A percentile compares a stretch with the other conserved stretches of the same genome.
Conservation (phyloP, 192 early-diverging fungal species). For the Dimargaris cristalligena region DNA sequence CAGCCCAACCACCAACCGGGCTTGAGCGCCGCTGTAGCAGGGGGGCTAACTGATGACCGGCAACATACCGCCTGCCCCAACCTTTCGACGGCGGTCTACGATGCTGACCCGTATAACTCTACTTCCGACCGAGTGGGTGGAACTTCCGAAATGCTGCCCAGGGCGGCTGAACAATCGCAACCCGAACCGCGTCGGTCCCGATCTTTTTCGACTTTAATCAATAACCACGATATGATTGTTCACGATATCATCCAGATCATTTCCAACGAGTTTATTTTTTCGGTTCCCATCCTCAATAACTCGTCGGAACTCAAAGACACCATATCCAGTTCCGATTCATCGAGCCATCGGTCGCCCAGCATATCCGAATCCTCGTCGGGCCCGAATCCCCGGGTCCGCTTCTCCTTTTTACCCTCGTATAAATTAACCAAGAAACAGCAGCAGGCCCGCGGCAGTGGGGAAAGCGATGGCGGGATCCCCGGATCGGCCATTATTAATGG, state of each 20-base stretch:
- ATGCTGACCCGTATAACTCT: too few species aligned
- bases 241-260: conserved; percentile 3
- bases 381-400: neutral
- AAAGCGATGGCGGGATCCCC: neutral
- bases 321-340: neutral
- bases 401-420: conserved; percentile 3
- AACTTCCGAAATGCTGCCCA: too few species aligned
- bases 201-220: conserved; percentile 7
- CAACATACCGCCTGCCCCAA: too few species aligned
- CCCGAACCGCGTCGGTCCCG: conserved; percentile 7
- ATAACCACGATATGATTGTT: conserved; percentile 12
- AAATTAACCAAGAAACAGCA: neutral
- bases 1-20: too few species aligned
- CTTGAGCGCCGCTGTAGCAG: too few species aligned
- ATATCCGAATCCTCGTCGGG: neutral
- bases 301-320: neutral
- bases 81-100: too few species aligned
- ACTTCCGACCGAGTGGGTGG: too few species aligned
- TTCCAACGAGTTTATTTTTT: conserved; percentile 6
- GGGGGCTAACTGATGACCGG: too few species aligned
- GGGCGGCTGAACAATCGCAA: too few species aligned
- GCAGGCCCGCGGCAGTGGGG: neutral
- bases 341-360: too few species aligned
- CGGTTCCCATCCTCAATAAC: neutral
- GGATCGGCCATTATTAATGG: neutral